A percentile compares a stretch with the other conserved stretches of the same genome.
These are phyloP conservation scores for Camellia japonica DNA, from an alignment of 148 eudicot species.

Conservation along the genomic window DNA sequence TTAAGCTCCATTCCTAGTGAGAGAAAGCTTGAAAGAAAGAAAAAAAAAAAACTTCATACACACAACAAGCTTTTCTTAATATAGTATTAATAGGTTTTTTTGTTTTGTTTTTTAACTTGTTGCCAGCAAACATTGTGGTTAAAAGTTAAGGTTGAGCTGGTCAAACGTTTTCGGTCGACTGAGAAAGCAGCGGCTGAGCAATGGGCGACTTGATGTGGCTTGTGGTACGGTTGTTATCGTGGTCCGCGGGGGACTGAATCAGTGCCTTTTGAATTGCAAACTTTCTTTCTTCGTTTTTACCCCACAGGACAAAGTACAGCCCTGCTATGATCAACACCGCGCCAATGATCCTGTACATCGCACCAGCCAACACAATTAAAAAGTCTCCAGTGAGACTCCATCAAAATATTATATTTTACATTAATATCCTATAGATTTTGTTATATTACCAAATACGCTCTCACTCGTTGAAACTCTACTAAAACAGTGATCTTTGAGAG, in stretches of 20 bases:
- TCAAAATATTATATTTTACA: neutral
- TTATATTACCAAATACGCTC: too few relatives aligned
- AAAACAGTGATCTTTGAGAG: too few relatives aligned
- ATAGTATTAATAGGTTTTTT: conserved; percentile 6
- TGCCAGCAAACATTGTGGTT: conserved; percentile 10
- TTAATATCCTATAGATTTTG: too few relatives aligned
- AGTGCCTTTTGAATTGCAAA: conserved; percentile 50
- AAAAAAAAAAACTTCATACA: conserved; percentile 29
- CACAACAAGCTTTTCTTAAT: conserved; percentile 26
- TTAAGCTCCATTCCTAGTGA: conserved; percentile 28
- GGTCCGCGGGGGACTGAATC: conserved; percentile 54
- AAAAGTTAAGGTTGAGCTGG: neutral
- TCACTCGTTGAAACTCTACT: too few relatives aligned
- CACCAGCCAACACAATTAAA: neutral
- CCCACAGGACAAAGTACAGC: conserved; percentile 90
- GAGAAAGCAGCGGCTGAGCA: conserved; percentile 78
- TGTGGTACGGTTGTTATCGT: conserved; percentile 45
- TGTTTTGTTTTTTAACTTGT: neutral
- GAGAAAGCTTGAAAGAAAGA: conserved; percentile 29
- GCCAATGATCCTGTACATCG: conserved; percentile 76
- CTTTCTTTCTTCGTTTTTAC: conserved; percentile 79
- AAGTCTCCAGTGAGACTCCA: neutral
- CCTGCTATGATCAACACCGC: conserved; percentile 89
- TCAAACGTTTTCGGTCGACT: conserved; percentile 70
- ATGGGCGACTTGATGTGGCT: conserved; percentile 57